These are phyloP conservation scores for Dipteronia dyeriana DNA, from an alignment of 345 rosid genomes.

Conservation along the genomic window DNA sequence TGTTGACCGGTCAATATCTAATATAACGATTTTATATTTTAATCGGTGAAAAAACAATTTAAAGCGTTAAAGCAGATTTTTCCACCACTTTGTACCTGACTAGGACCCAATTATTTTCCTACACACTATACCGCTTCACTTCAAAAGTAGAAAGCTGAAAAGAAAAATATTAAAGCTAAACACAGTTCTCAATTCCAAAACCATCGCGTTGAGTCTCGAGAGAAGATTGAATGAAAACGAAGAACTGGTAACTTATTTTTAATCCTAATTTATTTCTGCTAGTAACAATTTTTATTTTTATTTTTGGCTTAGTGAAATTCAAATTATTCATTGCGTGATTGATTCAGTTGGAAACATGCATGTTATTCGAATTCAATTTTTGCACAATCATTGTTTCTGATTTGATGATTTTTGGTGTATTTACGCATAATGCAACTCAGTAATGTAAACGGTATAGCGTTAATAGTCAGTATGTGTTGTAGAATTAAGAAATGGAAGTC, in stretches of 20 bases:
- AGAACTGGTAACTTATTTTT: neutral
- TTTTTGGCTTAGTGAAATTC: neutral
- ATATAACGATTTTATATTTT: no score
- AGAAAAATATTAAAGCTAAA: no score
- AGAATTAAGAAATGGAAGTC: neutral
- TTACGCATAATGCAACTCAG: neutral
- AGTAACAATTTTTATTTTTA: neutral
- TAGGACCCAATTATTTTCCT: no score
- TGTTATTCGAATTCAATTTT: neutral
- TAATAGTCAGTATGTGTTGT: neutral
- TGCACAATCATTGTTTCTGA: neutral
- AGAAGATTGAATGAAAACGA: no score
- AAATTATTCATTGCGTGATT: neutral
- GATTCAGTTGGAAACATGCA: neutral
- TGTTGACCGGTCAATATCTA: no score
- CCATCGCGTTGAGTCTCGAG: neutral
- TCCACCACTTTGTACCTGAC: no score
- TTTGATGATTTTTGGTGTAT: neutral
- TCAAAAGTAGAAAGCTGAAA: neutral
- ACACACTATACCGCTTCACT: neutral
- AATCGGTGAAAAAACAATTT: no score
- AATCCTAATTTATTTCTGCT: neutral
- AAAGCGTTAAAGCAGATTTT: no score
- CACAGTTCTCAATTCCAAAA: neutral
- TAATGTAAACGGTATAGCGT: neutral